phyloP scores from a whole-genome alignment of 2,329 filamentous ascomycete species.

The Exophiala xenobiotica region DNA sequence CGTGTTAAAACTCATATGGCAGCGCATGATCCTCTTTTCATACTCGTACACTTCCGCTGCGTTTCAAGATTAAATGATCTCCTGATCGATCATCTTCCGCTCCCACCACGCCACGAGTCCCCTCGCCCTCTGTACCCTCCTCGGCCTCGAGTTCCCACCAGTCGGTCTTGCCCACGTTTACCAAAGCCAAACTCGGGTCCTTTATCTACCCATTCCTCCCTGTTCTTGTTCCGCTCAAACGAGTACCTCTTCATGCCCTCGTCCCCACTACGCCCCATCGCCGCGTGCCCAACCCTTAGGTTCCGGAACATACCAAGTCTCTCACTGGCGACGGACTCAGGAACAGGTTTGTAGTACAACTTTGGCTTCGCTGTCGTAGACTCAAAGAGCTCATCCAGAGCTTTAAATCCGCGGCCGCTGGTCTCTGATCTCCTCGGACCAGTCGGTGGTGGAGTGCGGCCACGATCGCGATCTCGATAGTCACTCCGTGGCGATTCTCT shows the following conservation, averaged over 20 bases:
- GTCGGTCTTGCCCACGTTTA: constrained; percentile 28
- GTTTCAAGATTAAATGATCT: not conserved
- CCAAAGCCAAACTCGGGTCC: constrained; percentile 64
- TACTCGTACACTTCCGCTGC: not conserved
- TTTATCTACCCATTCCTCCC: constrained; percentile 65
- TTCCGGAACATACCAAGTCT: constrained; percentile 62
- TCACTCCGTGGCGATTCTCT: constrained; percentile 3
- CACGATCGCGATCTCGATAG: constrained; percentile 17
- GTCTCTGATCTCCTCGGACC: constrained; percentile 7
- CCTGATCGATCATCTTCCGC: constrained; percentile 6
- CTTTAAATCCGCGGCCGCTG: constrained; percentile 48
- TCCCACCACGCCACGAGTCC: constrained; percentile 24
- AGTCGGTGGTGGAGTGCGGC: constrained; percentile 7
- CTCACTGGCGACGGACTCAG: constrained; percentile 61
- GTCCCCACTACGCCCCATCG: constrained; percentile 37
- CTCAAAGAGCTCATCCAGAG: constrained; percentile 60
- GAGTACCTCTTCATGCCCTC: constrained; percentile 69
- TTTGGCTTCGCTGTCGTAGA: constrained; percentile 63
- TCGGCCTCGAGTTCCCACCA: constrained; percentile 38
- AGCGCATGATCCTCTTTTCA: not conserved
- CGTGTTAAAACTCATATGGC: too few relatives aligned
- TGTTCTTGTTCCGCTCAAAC: constrained; percentile 58
- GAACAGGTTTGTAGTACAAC: constrained; percentile 65
- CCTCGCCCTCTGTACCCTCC: constrained; percentile 30
- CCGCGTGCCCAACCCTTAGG: constrained; percentile 38